Evolutionary conservation across 495 filamentous ascomycete genomes (phyloP).

Genomic region (Penicillium canescens): DNA sequence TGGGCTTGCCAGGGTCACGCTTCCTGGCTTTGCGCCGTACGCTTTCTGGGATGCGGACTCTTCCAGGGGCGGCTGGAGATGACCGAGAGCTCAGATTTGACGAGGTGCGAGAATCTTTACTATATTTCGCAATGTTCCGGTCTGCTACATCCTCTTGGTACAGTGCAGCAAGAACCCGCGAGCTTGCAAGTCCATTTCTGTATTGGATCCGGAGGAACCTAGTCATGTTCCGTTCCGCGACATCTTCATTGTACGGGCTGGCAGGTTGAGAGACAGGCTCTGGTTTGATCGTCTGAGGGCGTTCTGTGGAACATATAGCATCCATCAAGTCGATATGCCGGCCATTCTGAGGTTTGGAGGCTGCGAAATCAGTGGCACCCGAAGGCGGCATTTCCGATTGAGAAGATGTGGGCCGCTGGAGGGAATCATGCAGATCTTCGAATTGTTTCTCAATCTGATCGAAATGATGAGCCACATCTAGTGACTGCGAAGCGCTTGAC

Average conservation of each 20-base stretch:
- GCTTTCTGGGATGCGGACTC: conserved; percentile 18
- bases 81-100: conserved; percentile 26
- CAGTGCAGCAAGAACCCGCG: conserved; percentile 32
- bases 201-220: conserved; percentile 33
- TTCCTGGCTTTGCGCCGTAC: conserved; percentile 15
- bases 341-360: conserved; percentile 17
- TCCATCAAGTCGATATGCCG: conserved; percentile 47
- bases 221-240: conserved; percentile 49
- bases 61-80: conserved; percentile 23
- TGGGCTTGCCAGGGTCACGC: conserved; percentile 3
- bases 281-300: conserved; percentile 21
- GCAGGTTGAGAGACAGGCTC: conserved; percentile 28
- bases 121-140: conserved; percentile 38
- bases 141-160: conserved; percentile 50
- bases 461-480: conserved; percentile 34
- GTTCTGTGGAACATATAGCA: conserved; percentile 35
- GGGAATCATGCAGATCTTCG: conserved; percentile 39
- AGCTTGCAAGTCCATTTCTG: conserved; percentile 26
- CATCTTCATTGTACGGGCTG: conserved; percentile 47
- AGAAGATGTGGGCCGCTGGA: conserved; percentile 32
- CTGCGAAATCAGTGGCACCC: conserved; percentile 1
- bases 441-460: conserved; percentile 44
- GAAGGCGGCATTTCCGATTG: conserved; percentile 24
- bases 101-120: conserved; percentile 18
- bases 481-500: conserved; percentile 13